A percentile compares a stretch with the other conserved stretches of the same genome.
phyloP scores from a whole-genome alignment of 2,329 filamentous ascomycete species.

The Xylaria polymorpha region DNA sequence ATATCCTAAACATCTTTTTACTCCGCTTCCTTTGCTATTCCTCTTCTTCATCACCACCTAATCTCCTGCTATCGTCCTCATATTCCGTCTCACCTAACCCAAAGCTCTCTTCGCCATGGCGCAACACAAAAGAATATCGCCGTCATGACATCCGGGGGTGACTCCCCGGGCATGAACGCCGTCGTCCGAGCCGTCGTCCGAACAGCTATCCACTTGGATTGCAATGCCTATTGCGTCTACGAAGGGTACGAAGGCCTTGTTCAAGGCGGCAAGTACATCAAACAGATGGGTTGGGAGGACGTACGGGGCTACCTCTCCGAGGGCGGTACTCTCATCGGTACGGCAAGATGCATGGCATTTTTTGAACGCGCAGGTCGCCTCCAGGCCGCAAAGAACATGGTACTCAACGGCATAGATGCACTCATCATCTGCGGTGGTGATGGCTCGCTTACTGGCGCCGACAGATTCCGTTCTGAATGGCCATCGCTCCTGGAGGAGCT shows the following conservation, averaged over 20 bases:
- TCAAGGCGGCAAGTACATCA: conserved; percentile 87
- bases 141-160: conserved; percentile 93
- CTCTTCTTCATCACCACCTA: not conserved
- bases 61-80: not conserved
- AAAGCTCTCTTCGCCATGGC: conserved; percentile 53
- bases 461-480: conserved; percentile 94
- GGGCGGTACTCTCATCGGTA: conserved; percentile 95
- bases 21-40: not conserved
- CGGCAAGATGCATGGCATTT: conserved; percentile 91
- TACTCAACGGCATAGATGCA: conserved; percentile 91
- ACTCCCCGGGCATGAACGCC: conserved; percentile 95
- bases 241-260: conserved; percentile 98
- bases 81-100: not conserved
- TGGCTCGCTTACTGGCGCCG: conserved; percentile 93
- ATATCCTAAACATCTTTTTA: not conserved
- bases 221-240: conserved; percentile 83
- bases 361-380: conserved; percentile 87
- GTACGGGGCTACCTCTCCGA: conserved; percentile 94
- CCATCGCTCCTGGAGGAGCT: conserved; percentile 87
- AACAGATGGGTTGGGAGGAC: conserved; percentile 89
- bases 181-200: conserved; percentile 91
- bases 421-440: conserved; percentile 97
- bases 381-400: conserved; percentile 91
- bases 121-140: conserved; percentile 75
- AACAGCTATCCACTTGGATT: conserved; percentile 86